These are phyloP conservation scores for Gnetum montanum DNA, from an alignment of 75 land plant species.

Conservation along the genomic window DNA sequence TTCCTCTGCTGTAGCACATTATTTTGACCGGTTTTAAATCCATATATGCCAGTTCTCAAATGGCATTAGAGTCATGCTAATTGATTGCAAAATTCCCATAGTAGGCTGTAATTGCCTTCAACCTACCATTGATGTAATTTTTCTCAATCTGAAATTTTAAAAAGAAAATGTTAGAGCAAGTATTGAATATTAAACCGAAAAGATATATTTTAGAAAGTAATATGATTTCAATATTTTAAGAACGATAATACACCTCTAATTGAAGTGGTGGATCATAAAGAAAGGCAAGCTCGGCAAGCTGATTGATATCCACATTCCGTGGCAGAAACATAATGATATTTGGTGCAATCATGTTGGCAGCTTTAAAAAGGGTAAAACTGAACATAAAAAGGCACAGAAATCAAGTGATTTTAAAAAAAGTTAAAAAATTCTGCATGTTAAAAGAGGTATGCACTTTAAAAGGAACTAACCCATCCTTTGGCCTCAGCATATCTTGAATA, in stretches of 20 bases:
- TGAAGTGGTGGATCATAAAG: constrained; percentile 60
- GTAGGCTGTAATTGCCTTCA: constrained; percentile 87
- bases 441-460: no score
- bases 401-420: background rate
- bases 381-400: no score
- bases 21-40: no score
- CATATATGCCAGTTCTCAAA: no score
- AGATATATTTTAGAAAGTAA: no score
- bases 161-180: no score
- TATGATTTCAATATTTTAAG: no score
- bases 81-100: constrained; percentile 27
- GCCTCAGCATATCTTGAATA: constrained; percentile 61
- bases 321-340: constrained; percentile 79
- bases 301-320: constrained; percentile 80
- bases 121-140: constrained; percentile 63
- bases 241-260: constrained; percentile 80
- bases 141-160: constrained; percentile 64
- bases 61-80: no score
- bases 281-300: constrained; percentile 64
- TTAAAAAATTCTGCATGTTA: no score
- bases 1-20: no score
- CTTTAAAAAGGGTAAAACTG: constrained; percentile 66
- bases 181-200: no score
- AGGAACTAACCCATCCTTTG: constrained; percentile 50
- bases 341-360: constrained; percentile 56